Evolutionary conservation across 176 grass and related monocot genomes (phyloP), one percentile per base, ranked within the genome.

Genomic region (Eragrostis nindensis): DNA sequence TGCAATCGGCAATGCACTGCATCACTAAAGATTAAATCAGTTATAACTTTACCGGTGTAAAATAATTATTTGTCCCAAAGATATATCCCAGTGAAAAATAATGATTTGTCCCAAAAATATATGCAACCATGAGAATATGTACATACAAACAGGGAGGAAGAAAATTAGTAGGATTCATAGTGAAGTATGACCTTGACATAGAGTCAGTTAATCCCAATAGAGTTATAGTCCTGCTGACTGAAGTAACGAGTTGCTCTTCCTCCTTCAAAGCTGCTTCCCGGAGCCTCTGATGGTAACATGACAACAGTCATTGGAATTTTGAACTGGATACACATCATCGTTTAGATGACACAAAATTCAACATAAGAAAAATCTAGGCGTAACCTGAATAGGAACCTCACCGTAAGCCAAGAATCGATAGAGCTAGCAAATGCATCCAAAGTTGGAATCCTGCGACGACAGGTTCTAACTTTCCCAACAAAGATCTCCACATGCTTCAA

Each of bases 401-500:
- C 95, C 95, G 32, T 89, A 48, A 94, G 90, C 90, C 95, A 98
- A 32, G 84, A 98, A 83, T 92, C 46, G 32, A 90, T 81, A 0
- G 95, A 89, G 56, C 89, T 94, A 61, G 90, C 74, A 71, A 98
- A 94, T 0, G 90, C 95, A 45, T 73, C 84, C 70, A 98, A 26
- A 4, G 95, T 98, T 3, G 92, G 92, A 30, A 69, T 72, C 66
- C 74, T 12, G 4, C 41, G 71, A 48, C 40, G 4, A 19, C 39
- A 53, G 7, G 15, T 75, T 69, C 87, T 66, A 6, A 89, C 86
- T 64, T 87, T 94, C 26, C 62, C 11, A 40, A 98, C 76, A 76
- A 94, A 89, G 67, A 98, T 18, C 68, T 98, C 90, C 53, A 94
- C 92, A 21, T 77, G 78, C 87, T 98, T 98, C 81, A 98, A 89